Conservation (phyloP, 2,329 filamentous ascomycete species). For the Colletotrichum noveboracense region DNA sequence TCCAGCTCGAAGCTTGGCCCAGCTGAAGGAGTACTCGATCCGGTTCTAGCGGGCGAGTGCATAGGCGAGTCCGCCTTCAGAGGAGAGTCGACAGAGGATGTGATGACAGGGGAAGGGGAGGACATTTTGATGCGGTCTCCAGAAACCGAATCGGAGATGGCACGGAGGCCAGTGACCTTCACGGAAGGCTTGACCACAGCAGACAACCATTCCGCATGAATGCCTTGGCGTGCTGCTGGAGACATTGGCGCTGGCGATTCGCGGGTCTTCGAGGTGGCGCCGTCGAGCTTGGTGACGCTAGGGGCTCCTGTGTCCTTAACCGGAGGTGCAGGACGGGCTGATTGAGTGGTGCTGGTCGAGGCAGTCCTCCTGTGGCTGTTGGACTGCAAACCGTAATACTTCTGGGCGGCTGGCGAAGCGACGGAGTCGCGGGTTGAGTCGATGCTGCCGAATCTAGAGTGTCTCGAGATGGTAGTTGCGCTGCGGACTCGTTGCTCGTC, state of each 20-base stretch:
- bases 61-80: constrained; percentile 55
- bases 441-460: constrained; percentile 80
- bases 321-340: constrained; percentile 53
- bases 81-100: constrained; percentile 55
- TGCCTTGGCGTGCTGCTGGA: constrained; percentile 44
- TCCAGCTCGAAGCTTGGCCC: constrained; percentile 80
- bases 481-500: constrained; percentile 75
- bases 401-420: constrained; percentile 68
- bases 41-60: constrained; percentile 75
- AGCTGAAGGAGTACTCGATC: constrained; percentile 72
- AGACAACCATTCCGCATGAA: constrained; percentile 62
- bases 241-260: constrained; percentile 48
- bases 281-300: constrained; percentile 66
- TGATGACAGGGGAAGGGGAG: not conserved
- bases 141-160: constrained; percentile 79
- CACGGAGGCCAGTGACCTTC: constrained; percentile 71
- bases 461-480: constrained; percentile 69
- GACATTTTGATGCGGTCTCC: constrained; percentile 59
- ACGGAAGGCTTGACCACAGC: constrained; percentile 52
- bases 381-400: constrained; percentile 66
- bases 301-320: constrained; percentile 61
- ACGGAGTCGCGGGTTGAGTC: constrained; percentile 72
- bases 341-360: constrained; percentile 63
- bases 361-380: constrained; percentile 64
- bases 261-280: constrained; percentile 33